Evolutionary conservation across 164 flowering plant genomes (phyloP).

Genomic region (Stephania yunnanensis): DNA sequence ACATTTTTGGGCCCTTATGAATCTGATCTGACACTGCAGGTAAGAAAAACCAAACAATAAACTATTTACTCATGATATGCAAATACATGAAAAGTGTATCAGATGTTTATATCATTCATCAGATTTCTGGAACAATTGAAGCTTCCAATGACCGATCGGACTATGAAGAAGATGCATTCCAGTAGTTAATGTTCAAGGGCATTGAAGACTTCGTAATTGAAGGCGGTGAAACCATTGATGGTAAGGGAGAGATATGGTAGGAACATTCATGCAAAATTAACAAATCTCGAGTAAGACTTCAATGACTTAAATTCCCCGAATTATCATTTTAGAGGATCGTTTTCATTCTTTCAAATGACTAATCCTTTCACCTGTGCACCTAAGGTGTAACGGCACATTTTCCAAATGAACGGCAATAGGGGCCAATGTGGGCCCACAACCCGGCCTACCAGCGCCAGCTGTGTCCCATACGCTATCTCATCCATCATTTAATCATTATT

Average conservation of each 20-base stretch:
- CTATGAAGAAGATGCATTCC: constrained; percentile 35
- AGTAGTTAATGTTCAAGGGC: constrained; percentile 40
- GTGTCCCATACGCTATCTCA: too few relatives aligned
- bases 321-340: not conserved
- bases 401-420: too few relatives aligned
- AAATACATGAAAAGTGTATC: too few relatives aligned
- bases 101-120: not conserved
- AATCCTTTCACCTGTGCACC: constrained; percentile 68
- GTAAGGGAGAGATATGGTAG: constrained; percentile 63
- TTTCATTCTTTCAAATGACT: too few relatives aligned
- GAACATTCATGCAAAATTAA: constrained; percentile 33
- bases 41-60: constrained; percentile 3
- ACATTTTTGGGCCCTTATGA: constrained; percentile 75
- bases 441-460: too few relatives aligned
- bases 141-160: constrained; percentile 52
- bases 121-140: constrained; percentile 61
- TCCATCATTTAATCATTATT: too few relatives aligned
- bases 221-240: constrained; percentile 57
- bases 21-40: constrained; percentile 44
- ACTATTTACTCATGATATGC: too few relatives aligned
- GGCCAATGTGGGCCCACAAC: too few relatives aligned
- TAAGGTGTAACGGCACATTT: constrained; percentile 33
- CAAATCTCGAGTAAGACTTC: constrained; percentile 21
- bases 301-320: not conserved
- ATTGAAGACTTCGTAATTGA: constrained; percentile 28